phyloP scores from a whole-genome alignment of 202 grass and related monocot genomes.

The Carex arenaria region DNA sequence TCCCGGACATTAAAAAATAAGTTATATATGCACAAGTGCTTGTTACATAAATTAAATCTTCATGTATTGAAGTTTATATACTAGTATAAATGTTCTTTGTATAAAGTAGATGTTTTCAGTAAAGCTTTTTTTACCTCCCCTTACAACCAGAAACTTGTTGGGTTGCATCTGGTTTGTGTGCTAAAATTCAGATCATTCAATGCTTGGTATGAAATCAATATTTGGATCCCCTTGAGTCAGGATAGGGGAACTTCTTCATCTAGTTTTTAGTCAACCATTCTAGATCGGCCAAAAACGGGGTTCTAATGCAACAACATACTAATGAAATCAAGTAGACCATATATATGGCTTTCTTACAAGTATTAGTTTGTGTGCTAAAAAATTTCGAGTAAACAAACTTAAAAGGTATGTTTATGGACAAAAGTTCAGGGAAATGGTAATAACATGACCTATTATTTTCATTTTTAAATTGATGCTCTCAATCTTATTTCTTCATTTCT shows the following conservation, averaged over 20 bases:
- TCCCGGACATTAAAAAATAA: neutral
- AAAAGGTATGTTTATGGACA: neutral
- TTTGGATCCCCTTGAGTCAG: neutral
- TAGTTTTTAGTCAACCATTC: neutral
- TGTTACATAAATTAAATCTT: neutral
- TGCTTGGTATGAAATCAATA: neutral
- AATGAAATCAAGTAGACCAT: neutral
- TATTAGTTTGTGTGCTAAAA: too few relatives aligned
- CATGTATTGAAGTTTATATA: neutral
- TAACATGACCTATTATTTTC: neutral
- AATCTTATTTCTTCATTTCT: neutral
- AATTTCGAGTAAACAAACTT: too few relatives aligned
- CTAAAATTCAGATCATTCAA: neutral
- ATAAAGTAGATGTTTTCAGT: neutral
- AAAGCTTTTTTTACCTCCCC: neutral
- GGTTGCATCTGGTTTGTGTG: neutral
- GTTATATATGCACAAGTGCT: neutral
- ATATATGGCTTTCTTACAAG: neutral
- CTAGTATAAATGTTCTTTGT: neutral
- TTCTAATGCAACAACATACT: neutral
- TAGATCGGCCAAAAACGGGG: neutral
- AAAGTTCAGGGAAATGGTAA: neutral
- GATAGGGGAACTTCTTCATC: neutral
- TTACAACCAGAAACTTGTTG: neutral
- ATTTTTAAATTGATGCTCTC: neutral